Percentiles rank a stretch among this genome's conserved stretches.
Evolutionary conservation across 257 asterid genomes (phyloP).

Genomic region (Penstemon davidsonii): DNA sequence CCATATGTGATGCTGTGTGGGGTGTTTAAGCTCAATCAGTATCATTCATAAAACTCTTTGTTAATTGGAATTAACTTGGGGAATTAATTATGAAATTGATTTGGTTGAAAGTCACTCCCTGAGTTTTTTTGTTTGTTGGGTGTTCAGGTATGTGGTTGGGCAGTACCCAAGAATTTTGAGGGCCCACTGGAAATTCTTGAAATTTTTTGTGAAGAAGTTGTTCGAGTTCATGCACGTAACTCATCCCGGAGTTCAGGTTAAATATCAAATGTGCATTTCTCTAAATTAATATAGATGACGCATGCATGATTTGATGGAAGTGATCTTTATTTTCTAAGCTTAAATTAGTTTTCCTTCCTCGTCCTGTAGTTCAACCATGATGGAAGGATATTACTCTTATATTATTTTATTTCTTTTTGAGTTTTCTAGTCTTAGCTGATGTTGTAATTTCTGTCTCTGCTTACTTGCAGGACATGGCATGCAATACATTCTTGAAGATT

Average conservation of each 20-base stretch:
- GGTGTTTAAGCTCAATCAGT: too few relatives aligned
- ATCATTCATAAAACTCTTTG: too few relatives aligned
- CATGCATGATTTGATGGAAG: not conserved
- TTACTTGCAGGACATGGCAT: constrained; percentile 87
- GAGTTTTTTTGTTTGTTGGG: not conserved
- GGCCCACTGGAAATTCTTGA: constrained; percentile 99
- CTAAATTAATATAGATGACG: constrained; percentile 2
- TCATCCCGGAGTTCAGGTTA: constrained; percentile 99
- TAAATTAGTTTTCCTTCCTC: not conserved
- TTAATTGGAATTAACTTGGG: too few relatives aligned
- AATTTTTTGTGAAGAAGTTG: constrained; percentile 94
- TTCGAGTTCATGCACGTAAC: constrained; percentile 99
- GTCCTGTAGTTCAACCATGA: constrained; percentile 18
- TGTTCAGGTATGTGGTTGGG: constrained; percentile 95
- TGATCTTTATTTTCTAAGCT: not conserved
- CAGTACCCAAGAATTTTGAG: constrained; percentile 97
- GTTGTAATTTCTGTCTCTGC: constrained; percentile 12
- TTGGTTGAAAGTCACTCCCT: too few relatives aligned
- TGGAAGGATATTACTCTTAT: not conserved
- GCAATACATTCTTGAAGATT: constrained; percentile 95
- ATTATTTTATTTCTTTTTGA: not conserved
- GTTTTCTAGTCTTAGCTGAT: constrained; percentile 5
- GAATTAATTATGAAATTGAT: too few relatives aligned
- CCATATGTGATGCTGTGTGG: not conserved
- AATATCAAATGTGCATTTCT: constrained; percentile 9